Evolutionary conservation across 305 asterid species (phyloP), one percentile per base, ranked within the genome.

Genomic region (Fraxinus latifolia): DNA sequence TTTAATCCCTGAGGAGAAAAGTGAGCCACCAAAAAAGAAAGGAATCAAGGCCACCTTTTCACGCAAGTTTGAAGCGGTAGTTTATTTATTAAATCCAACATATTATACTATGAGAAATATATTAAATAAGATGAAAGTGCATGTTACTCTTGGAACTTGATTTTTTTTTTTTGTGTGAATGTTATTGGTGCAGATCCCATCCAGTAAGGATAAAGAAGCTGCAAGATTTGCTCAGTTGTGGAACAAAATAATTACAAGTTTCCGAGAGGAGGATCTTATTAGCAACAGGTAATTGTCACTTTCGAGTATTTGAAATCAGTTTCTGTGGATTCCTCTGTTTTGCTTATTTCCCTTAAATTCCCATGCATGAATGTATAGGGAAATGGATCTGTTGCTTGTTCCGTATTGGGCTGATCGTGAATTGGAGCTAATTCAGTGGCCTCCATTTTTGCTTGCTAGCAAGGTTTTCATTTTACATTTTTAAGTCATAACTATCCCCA

Each of bases 321-420:
- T 34, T 29, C 53, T 36, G 77, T 83, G 80, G 42, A 33, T 78
- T 81, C 0, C 11, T 68, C 79, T 80, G 75, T 80, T 58, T 62
- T 71, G 58, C 77, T 79, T 81, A 36, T 37, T 55, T 77, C 77
- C 65, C 78, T 67, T 53, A 58, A 33, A 55, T 68, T 76, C 81
- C 82, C 65, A 79, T 90, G 79, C 73, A 81, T 84, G 75, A 17
- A 75, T 71, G 83, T 81, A 36, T 85, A 96, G 99, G 96, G 99
- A 96, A 89, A 96, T 93, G 98, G 97, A 96, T 86, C 90, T 94
- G 84, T 89, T 96, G 92, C 97, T 96, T 84, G 99, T 96, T 86
- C 99, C 99, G 23, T 96, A 96, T 88, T 96, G 98, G 97, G 98
- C 98, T 81, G 98, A 96, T 86, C 98, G 96, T 82, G 97, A 94